These are phyloP conservation scores for Psilocybe azurescens DNA, from an alignment of 768 basidiomycete species.

Conservation along the genomic window DNA sequence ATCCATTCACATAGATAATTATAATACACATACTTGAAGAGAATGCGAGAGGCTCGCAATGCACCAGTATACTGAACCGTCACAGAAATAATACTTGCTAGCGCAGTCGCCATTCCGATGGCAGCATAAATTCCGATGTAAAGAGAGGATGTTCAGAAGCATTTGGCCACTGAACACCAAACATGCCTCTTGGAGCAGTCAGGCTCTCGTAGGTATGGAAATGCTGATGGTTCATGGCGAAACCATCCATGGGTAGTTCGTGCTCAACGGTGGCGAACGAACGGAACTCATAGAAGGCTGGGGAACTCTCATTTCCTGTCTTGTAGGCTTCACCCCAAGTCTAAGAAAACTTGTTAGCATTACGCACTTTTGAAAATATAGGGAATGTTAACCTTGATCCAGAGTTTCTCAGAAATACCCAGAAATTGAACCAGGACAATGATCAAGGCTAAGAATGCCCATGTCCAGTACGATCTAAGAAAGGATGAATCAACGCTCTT, in stretches of 20 bases:
- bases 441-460: conserved; percentile 55
- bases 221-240: conserved; percentile 9
- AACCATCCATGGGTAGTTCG: conserved; percentile 40
- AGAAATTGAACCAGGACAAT: conserved; percentile 58
- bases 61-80: conserved; percentile 61
- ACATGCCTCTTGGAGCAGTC: conserved; percentile 28
- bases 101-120: conserved; percentile 52
- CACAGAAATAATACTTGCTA: conserved; percentile 48
- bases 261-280: conserved; percentile 43
- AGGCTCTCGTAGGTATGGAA: conserved; percentile 31
- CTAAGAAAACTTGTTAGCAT: conserved; percentile 31
- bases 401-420: conserved; percentile 65
- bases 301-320: conserved; percentile 11
- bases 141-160: conserved; percentile 62
- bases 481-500: not conserved
- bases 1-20: conserved; percentile 4
- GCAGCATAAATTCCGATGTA: conserved; percentile 64
- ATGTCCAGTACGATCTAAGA: conserved; percentile 68
- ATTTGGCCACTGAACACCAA: conserved; percentile 44
- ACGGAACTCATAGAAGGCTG: conserved; percentile 36
- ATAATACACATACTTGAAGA: conserved; percentile 35
- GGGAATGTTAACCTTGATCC: conserved; percentile 64
- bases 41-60: conserved; percentile 38
- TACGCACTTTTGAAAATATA: not conserved
- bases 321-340: conserved; percentile 73